These are phyloP conservation scores for Solanum dulcamara DNA, from an alignment of 257 asterid species.

Conservation along the genomic window DNA sequence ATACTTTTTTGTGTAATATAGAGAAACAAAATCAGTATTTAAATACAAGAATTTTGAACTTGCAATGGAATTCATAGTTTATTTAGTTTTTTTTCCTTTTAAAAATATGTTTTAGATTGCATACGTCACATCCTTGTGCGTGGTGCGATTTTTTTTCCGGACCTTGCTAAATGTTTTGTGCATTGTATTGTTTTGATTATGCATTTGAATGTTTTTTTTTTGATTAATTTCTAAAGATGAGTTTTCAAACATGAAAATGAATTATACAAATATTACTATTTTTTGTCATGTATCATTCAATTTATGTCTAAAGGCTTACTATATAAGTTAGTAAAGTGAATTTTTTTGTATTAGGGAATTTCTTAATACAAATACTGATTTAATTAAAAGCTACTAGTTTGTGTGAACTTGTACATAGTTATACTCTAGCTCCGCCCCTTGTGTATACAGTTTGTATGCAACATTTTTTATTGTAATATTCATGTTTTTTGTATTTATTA, in stretches of 20 bases:
- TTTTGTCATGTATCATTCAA: neutral
- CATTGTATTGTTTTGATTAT: neutral
- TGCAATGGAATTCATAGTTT: too few species aligned
- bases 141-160: neutral
- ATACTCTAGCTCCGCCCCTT: neutral
- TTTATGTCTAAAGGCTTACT: neutral
- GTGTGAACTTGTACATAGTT: neutral
- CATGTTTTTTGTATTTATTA: neutral
- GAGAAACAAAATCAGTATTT: too few species aligned
- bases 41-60: too few species aligned
- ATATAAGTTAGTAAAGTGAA: neutral
- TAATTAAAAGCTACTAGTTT: neutral
- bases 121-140: neutral
- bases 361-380: neutral
- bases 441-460: neutral
- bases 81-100: neutral
- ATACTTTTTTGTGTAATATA: too few species aligned
- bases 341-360: neutral
- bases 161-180: neutral
- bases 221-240: neutral
- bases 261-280: neutral
- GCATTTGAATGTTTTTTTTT: neutral
- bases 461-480: neutral
- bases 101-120: rapidly evolving
- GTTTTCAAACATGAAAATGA: neutral